These are phyloP conservation scores for Podaxis sp. DNA, from an alignment of 768 basidiomycete species.

Conservation along the genomic window DNA sequence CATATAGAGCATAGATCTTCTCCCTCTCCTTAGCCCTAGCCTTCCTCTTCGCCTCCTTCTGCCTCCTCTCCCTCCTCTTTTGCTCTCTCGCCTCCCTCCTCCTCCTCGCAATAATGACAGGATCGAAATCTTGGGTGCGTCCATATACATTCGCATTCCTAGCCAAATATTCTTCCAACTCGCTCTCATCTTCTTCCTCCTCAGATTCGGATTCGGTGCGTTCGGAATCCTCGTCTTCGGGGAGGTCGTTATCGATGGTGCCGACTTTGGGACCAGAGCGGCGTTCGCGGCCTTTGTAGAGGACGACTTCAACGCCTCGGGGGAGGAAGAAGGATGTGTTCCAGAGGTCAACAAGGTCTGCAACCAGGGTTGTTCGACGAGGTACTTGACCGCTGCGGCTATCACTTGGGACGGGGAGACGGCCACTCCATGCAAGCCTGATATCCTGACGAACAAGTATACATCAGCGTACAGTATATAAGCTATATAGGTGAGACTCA, in stretches of 20 bases:
- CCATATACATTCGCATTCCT: conserved; percentile 6
- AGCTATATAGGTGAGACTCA: conserved; percentile 28
- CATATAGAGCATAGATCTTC: conserved; percentile 52
- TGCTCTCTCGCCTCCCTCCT: conserved; percentile 57
- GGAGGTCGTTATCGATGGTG: conserved; percentile 50
- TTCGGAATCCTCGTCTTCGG: conserved; percentile 41
- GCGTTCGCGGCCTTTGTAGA: conserved; percentile 79
- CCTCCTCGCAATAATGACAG: conserved; percentile 45
- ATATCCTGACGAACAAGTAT: conserved; percentile 52
- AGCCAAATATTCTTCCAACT: conserved; percentile 18
- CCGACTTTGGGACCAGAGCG: conserved; percentile 66
- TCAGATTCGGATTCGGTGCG: conserved; percentile 26
- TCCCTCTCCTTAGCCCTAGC: conserved; percentile 59
- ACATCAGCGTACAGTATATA: neutral
- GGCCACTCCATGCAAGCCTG: conserved; percentile 73
- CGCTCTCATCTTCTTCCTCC: conserved; percentile 38
- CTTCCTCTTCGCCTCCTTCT: conserved; percentile 60
- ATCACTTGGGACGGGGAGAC: conserved; percentile 59
- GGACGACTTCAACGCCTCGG: conserved; percentile 74
- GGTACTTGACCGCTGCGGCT: conserved; percentile 38
- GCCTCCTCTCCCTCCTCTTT: conserved; percentile 58
- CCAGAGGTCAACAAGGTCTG: conserved; percentile 80
- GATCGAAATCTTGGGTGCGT: neutral
- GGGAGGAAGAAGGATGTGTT: conserved; percentile 71
- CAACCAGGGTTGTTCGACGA: conserved; percentile 56